Conservation (phyloP, 148 eudicot species). For the Vaccinium myrtillus region DNA sequence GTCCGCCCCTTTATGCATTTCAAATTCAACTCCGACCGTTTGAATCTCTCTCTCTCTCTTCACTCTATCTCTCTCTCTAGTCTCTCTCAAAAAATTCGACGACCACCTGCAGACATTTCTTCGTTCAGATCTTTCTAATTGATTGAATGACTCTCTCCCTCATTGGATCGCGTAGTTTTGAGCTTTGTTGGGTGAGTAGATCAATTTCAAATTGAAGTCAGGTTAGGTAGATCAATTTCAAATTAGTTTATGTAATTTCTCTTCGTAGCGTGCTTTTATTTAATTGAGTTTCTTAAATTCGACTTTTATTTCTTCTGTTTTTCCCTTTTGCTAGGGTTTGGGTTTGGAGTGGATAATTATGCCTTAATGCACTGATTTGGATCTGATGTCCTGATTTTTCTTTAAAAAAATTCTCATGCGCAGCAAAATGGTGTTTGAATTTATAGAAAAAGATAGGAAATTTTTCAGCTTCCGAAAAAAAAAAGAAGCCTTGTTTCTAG, state of each 20-base stretch:
- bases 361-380: background rate
- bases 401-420: background rate
- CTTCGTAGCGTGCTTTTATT: background rate
- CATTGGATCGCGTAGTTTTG: conserved; percentile 22
- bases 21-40: conserved; percentile 7
- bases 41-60: conserved; percentile 14
- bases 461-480: background rate
- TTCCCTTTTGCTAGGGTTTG: background rate
- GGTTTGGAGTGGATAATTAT: background rate
- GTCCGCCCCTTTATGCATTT: conserved; percentile 27
- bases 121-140: conserved; percentile 13
- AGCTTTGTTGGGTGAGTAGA: conserved; percentile 34
- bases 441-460: background rate
- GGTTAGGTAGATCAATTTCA: background rate
- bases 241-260: background rate
- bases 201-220: background rate
- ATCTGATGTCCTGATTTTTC: background rate
- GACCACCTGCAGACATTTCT: conserved; percentile 12
- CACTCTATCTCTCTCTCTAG: conserved; percentile 12
- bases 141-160: background rate
- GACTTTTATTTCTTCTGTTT: background rate
- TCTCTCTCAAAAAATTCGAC: background rate
- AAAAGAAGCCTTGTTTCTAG: background rate
- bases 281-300: background rate
- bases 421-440: background rate